phyloP scores from a whole-genome alignment of 2,329 filamentous ascomycete genomes.

The Trichoderma citrinoviride region DNA sequence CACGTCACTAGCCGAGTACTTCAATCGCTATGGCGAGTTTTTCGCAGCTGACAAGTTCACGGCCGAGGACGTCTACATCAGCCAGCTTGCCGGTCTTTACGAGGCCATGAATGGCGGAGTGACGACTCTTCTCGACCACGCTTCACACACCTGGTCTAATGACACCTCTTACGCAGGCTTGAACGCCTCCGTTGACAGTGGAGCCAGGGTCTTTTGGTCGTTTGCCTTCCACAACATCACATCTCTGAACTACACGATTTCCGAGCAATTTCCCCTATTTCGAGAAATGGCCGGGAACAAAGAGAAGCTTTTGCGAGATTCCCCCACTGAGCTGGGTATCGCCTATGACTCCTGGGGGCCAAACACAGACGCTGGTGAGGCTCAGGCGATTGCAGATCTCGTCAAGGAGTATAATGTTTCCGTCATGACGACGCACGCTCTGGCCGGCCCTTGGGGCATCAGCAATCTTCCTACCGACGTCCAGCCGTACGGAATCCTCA shows the following conservation, averaged over 20 bases:
- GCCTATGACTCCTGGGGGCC: constrained; percentile 42
- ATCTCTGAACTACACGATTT: constrained; percentile 31
- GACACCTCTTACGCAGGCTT: constrained; percentile 45
- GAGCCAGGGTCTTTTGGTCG: constrained; percentile 48
- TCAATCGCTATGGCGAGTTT: constrained; percentile 40
- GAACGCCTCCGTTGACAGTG: constrained; percentile 47
- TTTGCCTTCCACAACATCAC: constrained; percentile 30
- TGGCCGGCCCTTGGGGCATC: constrained; percentile 39
- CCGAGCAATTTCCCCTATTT: constrained; percentile 42
- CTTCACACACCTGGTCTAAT: constrained; percentile 47
- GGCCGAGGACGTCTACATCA: constrained; percentile 46
- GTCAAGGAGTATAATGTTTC: constrained; percentile 41
- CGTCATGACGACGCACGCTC: constrained; percentile 46
- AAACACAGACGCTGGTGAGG: constrained; percentile 28
- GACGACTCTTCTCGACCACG: constrained; percentile 53
- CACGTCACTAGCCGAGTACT: constrained; percentile 49
- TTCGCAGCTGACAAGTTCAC: constrained; percentile 35
- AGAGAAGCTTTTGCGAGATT: constrained; percentile 26
- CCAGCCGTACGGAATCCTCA: constrained; percentile 2
- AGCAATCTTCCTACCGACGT: constrained; percentile 42
- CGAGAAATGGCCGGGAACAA: constrained; percentile 35
- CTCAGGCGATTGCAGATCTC: constrained; percentile 34
- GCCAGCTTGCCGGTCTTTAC: constrained; percentile 46
- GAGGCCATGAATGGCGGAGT: constrained; percentile 54
- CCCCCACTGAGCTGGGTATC: constrained; percentile 40